phyloP scores from a whole-genome alignment of 441 rosid genomes.

The Jatropha multifida region DNA sequence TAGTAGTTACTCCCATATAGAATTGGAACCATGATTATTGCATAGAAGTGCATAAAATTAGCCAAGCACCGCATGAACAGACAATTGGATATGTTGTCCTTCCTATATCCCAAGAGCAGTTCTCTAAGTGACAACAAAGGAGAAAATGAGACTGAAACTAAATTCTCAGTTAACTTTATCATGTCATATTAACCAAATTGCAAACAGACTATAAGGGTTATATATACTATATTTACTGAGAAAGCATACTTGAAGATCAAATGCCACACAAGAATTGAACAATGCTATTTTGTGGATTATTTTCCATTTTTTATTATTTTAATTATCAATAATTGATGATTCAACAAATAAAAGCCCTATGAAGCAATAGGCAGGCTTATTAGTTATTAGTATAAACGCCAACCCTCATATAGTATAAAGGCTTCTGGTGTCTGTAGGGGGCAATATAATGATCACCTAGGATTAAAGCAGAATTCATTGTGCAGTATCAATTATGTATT shows the following conservation, averaged over 20 bases:
- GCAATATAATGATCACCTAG: neutral
- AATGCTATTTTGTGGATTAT: neutral
- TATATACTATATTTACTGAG: neutral
- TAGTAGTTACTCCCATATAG: neutral
- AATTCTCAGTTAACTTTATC: neutral
- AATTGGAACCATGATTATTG: neutral
- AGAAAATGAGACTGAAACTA: neutral
- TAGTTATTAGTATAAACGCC: neutral
- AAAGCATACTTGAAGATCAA: constrained; percentile 6
- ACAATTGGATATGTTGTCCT: neutral
- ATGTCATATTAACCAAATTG: neutral
- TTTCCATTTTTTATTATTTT: neutral
- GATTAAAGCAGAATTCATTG: neutral
- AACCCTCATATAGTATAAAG: neutral
- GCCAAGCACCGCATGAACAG: neutral
- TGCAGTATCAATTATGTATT: neutral
- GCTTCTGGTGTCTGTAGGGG: neutral
- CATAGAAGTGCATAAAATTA: neutral
- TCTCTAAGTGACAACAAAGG: neutral
- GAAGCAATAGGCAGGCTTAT: neutral
- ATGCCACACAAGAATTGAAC: neutral
- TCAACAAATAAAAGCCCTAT: too few relatives aligned
- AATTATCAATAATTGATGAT: neutral
- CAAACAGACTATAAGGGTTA: neutral
- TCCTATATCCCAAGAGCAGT: neutral